Evolutionary conservation across 345 rosid species (phyloP), one percentile per base, ranked within the genome.

Genomic region (Toxicodendron radicans): DNA sequence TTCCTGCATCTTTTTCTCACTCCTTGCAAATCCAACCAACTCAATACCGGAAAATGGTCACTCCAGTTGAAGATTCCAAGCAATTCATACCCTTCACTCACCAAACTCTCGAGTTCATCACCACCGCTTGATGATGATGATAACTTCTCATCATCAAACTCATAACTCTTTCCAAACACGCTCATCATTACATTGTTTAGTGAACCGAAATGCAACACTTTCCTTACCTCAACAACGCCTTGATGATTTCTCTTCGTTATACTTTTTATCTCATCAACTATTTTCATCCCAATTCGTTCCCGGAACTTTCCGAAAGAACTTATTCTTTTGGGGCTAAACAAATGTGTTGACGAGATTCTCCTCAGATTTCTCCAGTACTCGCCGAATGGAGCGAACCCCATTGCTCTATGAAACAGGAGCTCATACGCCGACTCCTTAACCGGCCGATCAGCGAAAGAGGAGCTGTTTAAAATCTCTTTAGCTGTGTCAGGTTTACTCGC

Each of bases 291-390:
- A 2, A 88, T 85, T 12, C 66, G 79, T 6, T 27, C 58, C n/a
- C 98, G 75, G 33, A 85, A 76, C 49, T 70, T 81, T 14, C 84
- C 94, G 1, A 81, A 87, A 49, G 78, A 66, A 7, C 86, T 73
- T 2, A 92, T 81, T 76, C 89, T 85, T 43, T 76, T 82, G 2
- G 98, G 98, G 65, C 94, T 90, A 71, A 94, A 94, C 75, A 90
- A 82, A 85, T 90, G 89, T 41, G 96, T 90, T 0, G 92, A 68
- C 2, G 98, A 89, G 80, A 90, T 89, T 62, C 96, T 83, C 81
- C 98, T 89, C 35, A 92, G 77, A 58, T 89, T 92, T 78, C 97
- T 89, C 96, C 98, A 94, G 73, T 94, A 92, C 67, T 88, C 93
- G 1, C 97, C 96, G 63, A 67, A 92, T 0, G 93, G 93, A 52